Conservation (phyloP, 148 eudicot species). For the Spergularia marina region DNA sequence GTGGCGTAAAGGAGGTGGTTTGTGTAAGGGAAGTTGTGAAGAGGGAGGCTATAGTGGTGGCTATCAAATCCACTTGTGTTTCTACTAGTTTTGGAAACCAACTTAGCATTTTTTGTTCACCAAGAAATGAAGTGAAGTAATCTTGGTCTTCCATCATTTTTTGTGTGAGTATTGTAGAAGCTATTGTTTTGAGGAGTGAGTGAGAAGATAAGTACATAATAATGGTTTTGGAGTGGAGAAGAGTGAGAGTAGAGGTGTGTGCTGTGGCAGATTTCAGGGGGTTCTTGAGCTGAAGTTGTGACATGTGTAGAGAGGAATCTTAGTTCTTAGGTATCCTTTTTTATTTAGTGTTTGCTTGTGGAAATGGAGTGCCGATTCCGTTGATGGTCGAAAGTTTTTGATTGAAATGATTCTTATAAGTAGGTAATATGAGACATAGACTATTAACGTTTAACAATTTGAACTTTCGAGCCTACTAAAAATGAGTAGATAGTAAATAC, state of each 20-base stretch:
- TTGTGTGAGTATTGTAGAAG: too few relatives aligned
- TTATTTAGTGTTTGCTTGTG: too few relatives aligned
- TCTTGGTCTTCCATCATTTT: slow-evolving; percentile 2
- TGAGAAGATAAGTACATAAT: background rate
- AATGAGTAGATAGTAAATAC: too few relatives aligned
- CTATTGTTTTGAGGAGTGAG: background rate
- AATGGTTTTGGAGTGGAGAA: background rate
- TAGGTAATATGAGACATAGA: too few relatives aligned
- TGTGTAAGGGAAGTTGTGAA: slow-evolving; percentile 25
- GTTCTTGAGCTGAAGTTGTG: background rate
- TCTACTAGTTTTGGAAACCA: slow-evolving; percentile 37
- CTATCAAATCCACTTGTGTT: slow-evolving; percentile 35
- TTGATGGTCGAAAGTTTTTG: too few relatives aligned
- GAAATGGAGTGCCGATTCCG: too few relatives aligned
- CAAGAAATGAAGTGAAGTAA: background rate
- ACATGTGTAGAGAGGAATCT: background rate
- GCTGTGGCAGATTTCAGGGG: background rate
- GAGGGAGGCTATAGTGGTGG: slow-evolving; percentile 27
- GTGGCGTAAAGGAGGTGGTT: slow-evolving; percentile 19
- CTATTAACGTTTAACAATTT: too few relatives aligned
- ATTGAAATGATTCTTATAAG: too few relatives aligned
- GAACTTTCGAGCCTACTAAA: too few relatives aligned
- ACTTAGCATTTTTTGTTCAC: background rate
- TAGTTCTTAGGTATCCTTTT: too few relatives aligned
- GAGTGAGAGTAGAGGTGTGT: background rate